These are phyloP conservation scores for Aspergillus novoparasiticus DNA, from an alignment of 2,329 filamentous ascomycete species.

Conservation along the genomic window DNA sequence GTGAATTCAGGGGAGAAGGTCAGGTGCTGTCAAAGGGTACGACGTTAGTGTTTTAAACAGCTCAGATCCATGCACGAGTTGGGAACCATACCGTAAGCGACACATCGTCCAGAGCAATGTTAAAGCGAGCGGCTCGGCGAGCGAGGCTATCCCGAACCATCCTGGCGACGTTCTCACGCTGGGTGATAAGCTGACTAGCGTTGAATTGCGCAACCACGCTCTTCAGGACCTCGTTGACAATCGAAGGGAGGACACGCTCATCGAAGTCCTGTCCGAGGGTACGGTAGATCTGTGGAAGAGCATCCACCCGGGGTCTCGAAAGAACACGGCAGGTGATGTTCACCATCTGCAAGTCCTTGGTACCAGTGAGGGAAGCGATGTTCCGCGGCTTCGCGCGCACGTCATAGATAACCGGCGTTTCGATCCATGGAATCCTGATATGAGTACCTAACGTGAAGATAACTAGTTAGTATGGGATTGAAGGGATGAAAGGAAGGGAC, in stretches of 20 bases:
- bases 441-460: conserved; percentile 70
- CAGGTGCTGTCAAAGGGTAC: conserved; percentile 53
- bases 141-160: conserved; percentile 93
- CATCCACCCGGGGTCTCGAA: conserved; percentile 81
- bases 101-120: conserved; percentile 96
- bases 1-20: conserved; percentile 72
- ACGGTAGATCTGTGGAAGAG: conserved; percentile 94
- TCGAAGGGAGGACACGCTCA: conserved; percentile 92
- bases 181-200: conserved; percentile 95
- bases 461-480: neutral
- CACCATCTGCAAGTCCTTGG: conserved; percentile 99
- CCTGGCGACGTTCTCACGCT: conserved; percentile 93
- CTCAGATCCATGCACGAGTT: neutral
- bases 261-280: conserved; percentile 96
- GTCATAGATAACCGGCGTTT: conserved; percentile 95
- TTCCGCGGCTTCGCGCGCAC: conserved; percentile 97
- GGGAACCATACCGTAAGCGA: conserved; percentile 75
- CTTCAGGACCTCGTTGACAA: conserved; percentile 98
- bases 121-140: conserved; percentile 88
- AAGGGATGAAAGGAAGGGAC: conserved; percentile 7
- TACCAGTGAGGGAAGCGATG: conserved; percentile 94
- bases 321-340: conserved; percentile 99
- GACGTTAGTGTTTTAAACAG: conserved; percentile 8
- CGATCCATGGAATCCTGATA: conserved; percentile 92
- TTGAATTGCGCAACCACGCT: conserved; percentile 99